A percentile compares a stretch with the other conserved stretches of the same genome.
phyloP scores from a whole-genome alignment of 768 basidiomycete species.

The Boletellus ananiceps region DNA sequence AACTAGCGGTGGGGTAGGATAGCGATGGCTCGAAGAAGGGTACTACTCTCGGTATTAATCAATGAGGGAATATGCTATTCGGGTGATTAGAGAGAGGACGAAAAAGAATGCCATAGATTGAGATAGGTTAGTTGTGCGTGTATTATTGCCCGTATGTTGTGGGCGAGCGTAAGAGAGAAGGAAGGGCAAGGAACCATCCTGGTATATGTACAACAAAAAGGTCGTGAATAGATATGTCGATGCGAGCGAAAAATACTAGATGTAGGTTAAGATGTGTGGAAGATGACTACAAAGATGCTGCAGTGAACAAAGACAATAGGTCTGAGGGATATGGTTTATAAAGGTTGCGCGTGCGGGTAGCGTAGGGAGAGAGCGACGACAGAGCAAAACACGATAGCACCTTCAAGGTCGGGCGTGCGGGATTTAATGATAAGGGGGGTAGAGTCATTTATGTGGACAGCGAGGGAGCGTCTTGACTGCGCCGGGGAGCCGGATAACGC shows the following conservation, averaged over 20 bases:
- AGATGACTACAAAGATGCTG: conserved; percentile 25
- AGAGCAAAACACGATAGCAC: conserved; percentile 17
- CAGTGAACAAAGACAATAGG: conserved; percentile 19
- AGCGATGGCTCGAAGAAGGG: too few species aligned
- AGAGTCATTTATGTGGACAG: conserved; percentile 14
- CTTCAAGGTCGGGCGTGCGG: conserved; percentile 5
- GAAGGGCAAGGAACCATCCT: background rate
- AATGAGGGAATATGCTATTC: background rate
- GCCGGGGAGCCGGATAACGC: conserved; percentile 12
- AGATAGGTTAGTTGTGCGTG: conserved; percentile 13
- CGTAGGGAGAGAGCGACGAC: conserved; percentile 16
- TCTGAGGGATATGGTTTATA: conserved; percentile 7
- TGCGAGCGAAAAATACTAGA: conserved; percentile 12
- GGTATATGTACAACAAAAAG: conserved; percentile 24
- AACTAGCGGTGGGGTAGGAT: conserved; percentile 7
- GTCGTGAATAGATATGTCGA: conserved; percentile 18
- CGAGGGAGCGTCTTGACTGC: conserved; percentile 13
- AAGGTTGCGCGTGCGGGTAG: conserved; percentile 22
- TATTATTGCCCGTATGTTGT: conserved; percentile 20
- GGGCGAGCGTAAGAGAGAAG: conserved; percentile 18
- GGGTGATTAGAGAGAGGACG: conserved; percentile 3
- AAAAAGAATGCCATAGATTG: conserved; percentile 23
- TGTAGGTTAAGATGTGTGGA: conserved; percentile 10
- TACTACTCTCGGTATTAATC: background rate
- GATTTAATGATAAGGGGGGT: background rate